Evolutionary conservation across 805 yeast species (phyloP).

Genomic region (Vanderwaltozyma yarrowii): DNA sequence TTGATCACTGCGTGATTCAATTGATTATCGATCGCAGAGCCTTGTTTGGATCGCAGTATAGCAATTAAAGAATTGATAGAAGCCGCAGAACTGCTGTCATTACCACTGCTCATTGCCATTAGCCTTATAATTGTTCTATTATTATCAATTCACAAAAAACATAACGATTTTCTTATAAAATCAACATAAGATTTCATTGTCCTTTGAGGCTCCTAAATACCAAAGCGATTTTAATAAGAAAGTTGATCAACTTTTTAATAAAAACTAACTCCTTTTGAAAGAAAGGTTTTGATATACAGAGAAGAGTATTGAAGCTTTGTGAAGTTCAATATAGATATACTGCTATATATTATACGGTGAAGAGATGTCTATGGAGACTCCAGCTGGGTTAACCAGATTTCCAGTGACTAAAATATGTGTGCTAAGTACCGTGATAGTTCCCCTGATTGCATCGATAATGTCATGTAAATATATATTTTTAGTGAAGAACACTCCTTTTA

Average conservation of each 20-base stretch:
- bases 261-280: background rate
- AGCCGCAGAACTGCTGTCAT: background rate
- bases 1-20: constrained; percentile 8
- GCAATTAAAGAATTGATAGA: background rate
- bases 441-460: constrained; percentile 21
- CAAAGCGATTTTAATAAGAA: no score
- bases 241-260: background rate
- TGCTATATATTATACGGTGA: no score
- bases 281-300: no score
- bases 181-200: no score
- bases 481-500: constrained; percentile 35
- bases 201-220: no score
- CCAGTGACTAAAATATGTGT: constrained; percentile 24
- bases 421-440: constrained; percentile 17
- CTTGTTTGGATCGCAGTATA: background rate
- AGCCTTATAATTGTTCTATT: no score
- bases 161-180: no score
- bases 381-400: constrained; percentile 12
- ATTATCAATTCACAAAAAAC: no score
- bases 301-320: no score
- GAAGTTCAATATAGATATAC: no score
- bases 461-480: constrained; percentile 22
- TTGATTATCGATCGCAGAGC: background rate
- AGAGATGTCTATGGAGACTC: constrained; percentile 12
- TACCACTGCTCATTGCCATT: no score